Evolutionary conservation across 495 filamentous ascomycete species (phyloP).

Genomic region (Penicillium soppii): DNA sequence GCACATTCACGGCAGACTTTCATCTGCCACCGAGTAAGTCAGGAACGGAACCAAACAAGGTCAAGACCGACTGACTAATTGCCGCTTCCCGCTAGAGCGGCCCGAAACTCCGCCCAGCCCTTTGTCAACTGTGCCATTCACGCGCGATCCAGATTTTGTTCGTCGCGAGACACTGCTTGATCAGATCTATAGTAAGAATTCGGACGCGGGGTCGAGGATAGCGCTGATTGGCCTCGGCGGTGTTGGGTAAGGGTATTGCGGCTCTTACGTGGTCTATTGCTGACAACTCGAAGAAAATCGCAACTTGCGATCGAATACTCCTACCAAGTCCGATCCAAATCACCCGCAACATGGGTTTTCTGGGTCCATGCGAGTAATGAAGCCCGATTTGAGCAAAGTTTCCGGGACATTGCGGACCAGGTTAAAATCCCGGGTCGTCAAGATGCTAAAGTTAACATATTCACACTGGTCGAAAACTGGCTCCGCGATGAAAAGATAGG

Average conservation of each 20-base stretch:
- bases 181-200: slow-evolving; percentile 19
- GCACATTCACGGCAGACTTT: neutral
- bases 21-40: neutral
- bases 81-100: neutral
- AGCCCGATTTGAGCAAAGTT: slow-evolving; percentile 40
- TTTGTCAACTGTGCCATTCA: slow-evolving; percentile 25
- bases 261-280: neutral
- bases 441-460: slow-evolving; percentile 38
- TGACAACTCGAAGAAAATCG: slow-evolving; percentile 28
- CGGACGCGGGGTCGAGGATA: slow-evolving; percentile 16
- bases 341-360: slow-evolving; percentile 47
- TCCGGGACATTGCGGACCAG: slow-evolving; percentile 35
- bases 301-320: slow-evolving; percentile 40
- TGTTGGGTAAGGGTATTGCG: slow-evolving; percentile 19
- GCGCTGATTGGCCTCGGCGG: slow-evolving; percentile 29
- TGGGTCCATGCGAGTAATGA: slow-evolving; percentile 46
- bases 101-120: slow-evolving; percentile 13
- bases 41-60: neutral
- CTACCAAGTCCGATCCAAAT: slow-evolving; percentile 32
- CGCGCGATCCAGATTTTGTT: slow-evolving; percentile 31
- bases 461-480: slow-evolving; percentile 39
- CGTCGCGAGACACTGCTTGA: slow-evolving; percentile 19
- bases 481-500: slow-evolving; percentile 31
- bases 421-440: slow-evolving; percentile 33
- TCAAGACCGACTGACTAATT: neutral